phyloP scores from a whole-genome alignment of 306 rosid species.

The Prosopis cineraria region DNA sequence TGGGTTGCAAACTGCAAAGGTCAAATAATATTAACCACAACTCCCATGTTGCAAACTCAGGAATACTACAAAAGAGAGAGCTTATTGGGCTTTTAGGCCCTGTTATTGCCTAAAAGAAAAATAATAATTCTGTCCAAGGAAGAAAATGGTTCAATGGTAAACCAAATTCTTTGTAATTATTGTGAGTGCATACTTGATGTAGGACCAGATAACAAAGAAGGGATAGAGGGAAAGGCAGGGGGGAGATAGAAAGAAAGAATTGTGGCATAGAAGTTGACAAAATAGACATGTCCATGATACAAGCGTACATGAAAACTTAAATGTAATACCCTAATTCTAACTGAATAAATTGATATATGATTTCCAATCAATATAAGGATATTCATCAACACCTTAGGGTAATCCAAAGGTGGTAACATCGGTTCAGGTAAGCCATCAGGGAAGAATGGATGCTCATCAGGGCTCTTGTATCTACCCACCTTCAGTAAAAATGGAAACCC shows the following conservation, averaged over 20 bases:
- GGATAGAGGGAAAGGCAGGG: neutral
- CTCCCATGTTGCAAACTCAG: slow-evolving; percentile 24
- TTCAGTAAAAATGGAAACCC: slow-evolving; percentile 38
- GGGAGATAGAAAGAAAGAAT: neutral
- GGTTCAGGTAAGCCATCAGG: slow-evolving; percentile 73
- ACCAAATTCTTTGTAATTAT: slow-evolving; percentile 15
- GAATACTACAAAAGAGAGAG: slow-evolving; percentile 9
- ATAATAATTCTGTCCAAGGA: neutral
- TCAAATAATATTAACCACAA: neutral
- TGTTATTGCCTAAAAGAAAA: neutral
- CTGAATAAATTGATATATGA: neutral
- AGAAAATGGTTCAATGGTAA: neutral
- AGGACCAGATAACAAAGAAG: neutral
- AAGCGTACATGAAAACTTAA: neutral
- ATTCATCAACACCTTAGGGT: slow-evolving; percentile 61
- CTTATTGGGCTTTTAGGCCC: neutral
- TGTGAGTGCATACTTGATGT: slow-evolving; percentile 7
- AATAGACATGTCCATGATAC: neutral
- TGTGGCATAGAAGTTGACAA: neutral
- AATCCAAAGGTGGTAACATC: slow-evolving; percentile 77
- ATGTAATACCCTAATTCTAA: neutral
- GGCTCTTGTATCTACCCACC: slow-evolving; percentile 93
- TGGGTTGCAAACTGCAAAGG: slow-evolving; percentile 8
- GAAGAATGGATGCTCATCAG: slow-evolving; percentile 94
- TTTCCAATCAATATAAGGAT: neutral